These are phyloP conservation scores for Naegleria gruberi DNA, from an alignment of 208 protist species.

Conservation along the genomic window DNA sequence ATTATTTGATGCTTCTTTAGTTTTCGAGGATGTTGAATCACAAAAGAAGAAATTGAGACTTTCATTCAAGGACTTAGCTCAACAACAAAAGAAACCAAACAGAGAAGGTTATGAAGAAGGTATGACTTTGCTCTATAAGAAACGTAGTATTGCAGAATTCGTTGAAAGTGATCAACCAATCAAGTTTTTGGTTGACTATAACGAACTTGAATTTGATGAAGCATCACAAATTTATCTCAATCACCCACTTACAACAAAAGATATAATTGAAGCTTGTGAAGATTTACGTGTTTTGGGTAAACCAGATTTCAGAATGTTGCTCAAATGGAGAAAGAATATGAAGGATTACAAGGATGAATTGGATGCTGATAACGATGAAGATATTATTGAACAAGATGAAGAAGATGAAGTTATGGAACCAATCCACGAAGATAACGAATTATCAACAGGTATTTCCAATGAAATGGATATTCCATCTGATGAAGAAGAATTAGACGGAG, in stretches of 20 bases:
- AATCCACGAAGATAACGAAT: not conserved
- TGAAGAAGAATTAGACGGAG: conserved; percentile 56
- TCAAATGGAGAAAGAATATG: conserved; percentile 84
- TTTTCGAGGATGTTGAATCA: conserved; percentile 85
- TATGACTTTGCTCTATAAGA: conserved; percentile 60
- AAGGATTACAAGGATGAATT: conserved; percentile 48
- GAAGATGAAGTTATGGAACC: conserved; percentile 30
- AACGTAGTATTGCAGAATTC: conserved; percentile 73
- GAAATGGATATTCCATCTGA: conserved; percentile 22
- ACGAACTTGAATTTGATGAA: conserved; percentile 75
- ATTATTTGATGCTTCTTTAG: conserved; percentile 85
- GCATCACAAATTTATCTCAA: conserved; percentile 53
- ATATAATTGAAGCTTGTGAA: conserved; percentile 73
- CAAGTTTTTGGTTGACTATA: conserved; percentile 65
- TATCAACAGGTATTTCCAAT: conserved; percentile 16
- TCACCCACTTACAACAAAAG: conserved; percentile 71
- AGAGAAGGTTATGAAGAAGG: conserved; percentile 79
- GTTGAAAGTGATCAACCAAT: conserved; percentile 73
- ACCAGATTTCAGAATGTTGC: conserved; percentile 73
- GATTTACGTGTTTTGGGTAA: conserved; percentile 89
- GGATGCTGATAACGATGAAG: conserved; percentile 27
- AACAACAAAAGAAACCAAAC: conserved; percentile 61
- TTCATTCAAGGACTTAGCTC: conserved; percentile 55
- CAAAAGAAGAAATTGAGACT: conserved; percentile 63
- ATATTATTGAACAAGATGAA: conserved; percentile 33